Evolutionary conservation across 2,329 filamentous ascomycete genomes (phyloP).

Genomic region (Simplicillium aogashimaense): DNA sequence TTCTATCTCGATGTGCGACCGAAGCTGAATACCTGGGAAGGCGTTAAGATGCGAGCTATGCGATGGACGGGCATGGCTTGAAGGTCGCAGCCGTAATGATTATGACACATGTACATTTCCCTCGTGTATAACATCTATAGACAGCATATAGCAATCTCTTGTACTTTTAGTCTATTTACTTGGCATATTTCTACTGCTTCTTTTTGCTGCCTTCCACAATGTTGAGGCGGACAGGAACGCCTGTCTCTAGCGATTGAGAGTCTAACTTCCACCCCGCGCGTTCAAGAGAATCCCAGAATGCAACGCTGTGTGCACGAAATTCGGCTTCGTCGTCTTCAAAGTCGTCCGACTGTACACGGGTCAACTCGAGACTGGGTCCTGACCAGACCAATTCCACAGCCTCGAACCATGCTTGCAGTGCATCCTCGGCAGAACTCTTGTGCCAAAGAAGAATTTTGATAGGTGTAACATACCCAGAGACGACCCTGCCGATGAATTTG

Average conservation of each 20-base stretch:
- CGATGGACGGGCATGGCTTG: slow-evolving; percentile 40
- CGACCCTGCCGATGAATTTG: slow-evolving; percentile 4
- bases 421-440: slow-evolving; percentile 16
- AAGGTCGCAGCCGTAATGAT: slow-evolving; percentile 2
- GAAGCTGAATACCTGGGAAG: slow-evolving; percentile 59
- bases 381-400: slow-evolving; percentile 26
- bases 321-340: neutral
- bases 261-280: neutral
- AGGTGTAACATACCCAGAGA: slow-evolving; percentile 7
- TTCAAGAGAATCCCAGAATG: neutral
- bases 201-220: slow-evolving; percentile 5
- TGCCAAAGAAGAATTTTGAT: slow-evolving; percentile 26
- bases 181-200: slow-evolving; percentile 10
- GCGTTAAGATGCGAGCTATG: slow-evolving; percentile 54
- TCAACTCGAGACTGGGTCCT: no score
- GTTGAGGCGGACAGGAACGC: neutral
- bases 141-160: slow-evolving; percentile 1
- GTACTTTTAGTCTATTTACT: slow-evolving; percentile 3
- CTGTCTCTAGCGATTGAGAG: neutral
- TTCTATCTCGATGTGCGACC: slow-evolving; percentile 61
- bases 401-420: slow-evolving; percentile 24
- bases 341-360: slow-evolving; percentile 11
- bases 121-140: neutral
- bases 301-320: no score
- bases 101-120: slow-evolving; percentile 5